phyloP scores from a whole-genome alignment of 108 stramenopile genomes.

The Nannochloropsis salina region DNA sequence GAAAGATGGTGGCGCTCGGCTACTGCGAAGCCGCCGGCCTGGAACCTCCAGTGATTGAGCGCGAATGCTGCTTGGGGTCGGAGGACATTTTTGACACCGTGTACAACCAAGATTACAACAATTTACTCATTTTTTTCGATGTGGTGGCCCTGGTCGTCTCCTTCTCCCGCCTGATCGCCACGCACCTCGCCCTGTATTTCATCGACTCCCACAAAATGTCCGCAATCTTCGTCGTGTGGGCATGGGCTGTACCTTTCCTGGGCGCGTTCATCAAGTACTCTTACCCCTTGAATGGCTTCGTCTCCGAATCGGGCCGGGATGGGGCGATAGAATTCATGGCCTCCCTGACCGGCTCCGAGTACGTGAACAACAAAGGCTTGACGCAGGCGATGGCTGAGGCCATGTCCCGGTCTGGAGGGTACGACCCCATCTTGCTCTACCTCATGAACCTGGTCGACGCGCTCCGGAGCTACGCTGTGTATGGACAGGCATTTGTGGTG shows the following conservation, averaged over 20 bases:
- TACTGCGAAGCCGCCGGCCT: not conserved
- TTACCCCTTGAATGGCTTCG: not conserved
- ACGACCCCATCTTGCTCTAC: conserved; percentile 9
- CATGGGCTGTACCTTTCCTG: not conserved
- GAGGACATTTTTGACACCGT: conserved; percentile 3
- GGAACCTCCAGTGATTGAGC: not conserved
- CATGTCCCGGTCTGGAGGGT: not conserved
- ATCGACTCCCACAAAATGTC: conserved; percentile 15
- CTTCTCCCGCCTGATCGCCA: not conserved
- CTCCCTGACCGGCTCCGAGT: not conserved
- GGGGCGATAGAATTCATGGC: not conserved
- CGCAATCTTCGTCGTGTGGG: not conserved
- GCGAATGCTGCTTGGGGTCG: not conserved
- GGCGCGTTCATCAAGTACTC: not conserved
- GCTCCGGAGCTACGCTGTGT: conserved; percentile 12
- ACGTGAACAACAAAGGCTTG: not conserved
- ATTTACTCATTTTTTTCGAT: not conserved
- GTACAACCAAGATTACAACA: conserved; percentile 18
- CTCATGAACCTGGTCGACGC: conserved; percentile 19
- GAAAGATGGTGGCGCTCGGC: conserved; percentile 1
- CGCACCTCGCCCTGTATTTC: not conserved
- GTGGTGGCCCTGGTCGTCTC: conserved; percentile 1
- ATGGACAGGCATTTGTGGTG: conserved; percentile 14
- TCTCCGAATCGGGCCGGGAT: not conserved
- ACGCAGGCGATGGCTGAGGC: not conserved